Evolutionary conservation across 768 basidiomycete species (phyloP).

Genomic region (Lactifluus piperatus): DNA sequence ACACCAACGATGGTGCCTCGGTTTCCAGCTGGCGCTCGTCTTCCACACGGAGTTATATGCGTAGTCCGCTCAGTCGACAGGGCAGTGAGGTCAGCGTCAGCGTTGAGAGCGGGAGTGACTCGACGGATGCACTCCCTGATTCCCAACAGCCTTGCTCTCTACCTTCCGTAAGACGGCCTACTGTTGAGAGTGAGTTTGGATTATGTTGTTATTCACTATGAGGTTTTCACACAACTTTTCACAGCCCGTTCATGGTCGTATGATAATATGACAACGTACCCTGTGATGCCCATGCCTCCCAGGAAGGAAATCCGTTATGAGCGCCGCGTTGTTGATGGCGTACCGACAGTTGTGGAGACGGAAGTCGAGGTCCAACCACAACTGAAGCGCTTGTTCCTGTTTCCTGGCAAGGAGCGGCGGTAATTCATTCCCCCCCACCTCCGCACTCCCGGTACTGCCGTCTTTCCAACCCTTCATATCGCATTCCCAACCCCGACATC

Average conservation of each 20-base stretch:
- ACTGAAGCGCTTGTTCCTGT: conserved; percentile 62
- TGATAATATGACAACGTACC: conserved; percentile 62
- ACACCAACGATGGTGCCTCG: conserved; percentile 17
- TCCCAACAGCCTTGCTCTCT: conserved; percentile 21
- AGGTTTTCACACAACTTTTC: conserved; percentile 8
- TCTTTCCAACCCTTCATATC: conserved; percentile 1
- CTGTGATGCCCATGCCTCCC: conserved; percentile 37
- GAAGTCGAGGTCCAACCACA: conserved; percentile 47
- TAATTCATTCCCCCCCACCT: not conserved
- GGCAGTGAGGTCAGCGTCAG: conserved; percentile 36
- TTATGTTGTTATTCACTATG: not conserved
- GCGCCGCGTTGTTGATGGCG: conserved; percentile 39
- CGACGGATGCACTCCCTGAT: conserved; percentile 23
- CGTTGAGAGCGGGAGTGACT: conserved; percentile 27
- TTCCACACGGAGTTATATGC: conserved; percentile 22
- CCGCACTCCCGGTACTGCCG: conserved; percentile 1
- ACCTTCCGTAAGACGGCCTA: conserved; percentile 32
- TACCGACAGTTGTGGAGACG: conserved; percentile 43
- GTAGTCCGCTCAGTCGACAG: conserved; percentile 34
- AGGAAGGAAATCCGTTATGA: conserved; percentile 46
- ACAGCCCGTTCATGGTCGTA: conserved; percentile 70
- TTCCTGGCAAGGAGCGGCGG: conserved; percentile 36
- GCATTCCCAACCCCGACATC: conserved; percentile 7
- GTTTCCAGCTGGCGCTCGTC: conserved; percentile 21
- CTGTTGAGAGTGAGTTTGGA: conserved; percentile 42